Evolutionary conservation across 148 eudicot species (phyloP), one percentile per base, ranked within the genome.

Genomic region (Vaccinium corymbosum): DNA sequence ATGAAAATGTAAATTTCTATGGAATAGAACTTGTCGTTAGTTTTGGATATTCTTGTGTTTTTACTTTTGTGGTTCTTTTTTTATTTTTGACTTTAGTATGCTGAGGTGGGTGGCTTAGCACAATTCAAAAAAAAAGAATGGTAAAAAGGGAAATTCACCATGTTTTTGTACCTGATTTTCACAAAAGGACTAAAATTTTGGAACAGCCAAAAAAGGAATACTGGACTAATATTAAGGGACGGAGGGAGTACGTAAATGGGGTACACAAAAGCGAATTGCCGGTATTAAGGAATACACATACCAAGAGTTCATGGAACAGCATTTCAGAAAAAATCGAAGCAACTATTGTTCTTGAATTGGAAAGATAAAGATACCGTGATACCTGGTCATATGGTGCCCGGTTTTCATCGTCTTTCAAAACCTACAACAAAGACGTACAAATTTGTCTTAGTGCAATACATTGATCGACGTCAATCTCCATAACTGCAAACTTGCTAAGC

Each of bases 311-410:
- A 16, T 56, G 59, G 59, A 56, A 56, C 59, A 56, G 17, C 19
- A 56, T 19, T 56, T 55, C 59, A 3, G 59, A 55, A 55, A 55
- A 16, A 56, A 16, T 19, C 20, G 20, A 4, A 56, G 20, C 59
- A 56, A 56, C 59, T 56, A 56, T 56, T 56, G 20, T 59, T 20
- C 66, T 59, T n/a, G 3, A 20, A 59, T 7, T 59, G 66, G 66
- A 55, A 35, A 27, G 17, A 15, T 42, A 83, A 52, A 55, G 46
- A 61, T 27, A 27, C 79, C 4, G 19, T 83, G 76, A 70, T 12
- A 96, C 99, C 97, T 96, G 98, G 85, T 94, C 97, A 91, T 96
- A 96, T 72, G 88, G 90, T 29, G 90, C 91, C 14, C 98, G 95
- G 85, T 92, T 90, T 32, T 91, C 94, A 42, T 96, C 98, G 81